phyloP scores from a whole-genome alignment of 495 filamentous ascomycete genomes.

The Hyaloscypha finlandica region DNA sequence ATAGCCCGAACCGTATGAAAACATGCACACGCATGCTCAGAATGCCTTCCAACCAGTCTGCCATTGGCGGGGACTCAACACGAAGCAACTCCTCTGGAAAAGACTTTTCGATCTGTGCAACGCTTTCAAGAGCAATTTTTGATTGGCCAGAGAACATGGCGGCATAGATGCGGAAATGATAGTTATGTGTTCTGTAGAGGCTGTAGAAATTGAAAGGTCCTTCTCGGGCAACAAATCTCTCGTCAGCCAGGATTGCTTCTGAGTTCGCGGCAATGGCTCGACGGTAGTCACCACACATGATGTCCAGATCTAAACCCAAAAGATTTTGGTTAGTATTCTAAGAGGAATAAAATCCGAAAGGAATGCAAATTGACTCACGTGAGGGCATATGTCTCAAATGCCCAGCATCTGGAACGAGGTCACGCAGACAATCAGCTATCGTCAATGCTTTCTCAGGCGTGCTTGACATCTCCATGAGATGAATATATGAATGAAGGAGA shows the following conservation, averaged over 20 bases:
- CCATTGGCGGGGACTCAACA: conserved; percentile 66
- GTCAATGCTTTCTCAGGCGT: conserved; percentile 59
- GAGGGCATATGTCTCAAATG: conserved; percentile 76
- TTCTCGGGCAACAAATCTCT: conserved; percentile 54
- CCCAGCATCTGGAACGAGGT: conserved; percentile 64
- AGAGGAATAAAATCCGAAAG: too few relatives aligned
- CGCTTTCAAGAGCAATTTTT: conserved; percentile 56
- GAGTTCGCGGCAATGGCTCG: conserved; percentile 61
- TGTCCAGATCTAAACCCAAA: conserved; percentile 50
- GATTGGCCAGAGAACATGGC: conserved; percentile 70
- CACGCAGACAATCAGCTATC: conserved; percentile 59
- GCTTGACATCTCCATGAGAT: conserved; percentile 72
- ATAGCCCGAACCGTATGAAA: conserved; percentile 65
- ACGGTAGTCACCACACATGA: conserved; percentile 67
- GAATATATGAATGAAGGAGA: conserved; percentile 69
- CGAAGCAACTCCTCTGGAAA: conserved; percentile 62
- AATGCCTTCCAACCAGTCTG: conserved; percentile 71
- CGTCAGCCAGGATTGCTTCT: conserved; percentile 63
- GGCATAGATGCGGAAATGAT: conserved; percentile 69
- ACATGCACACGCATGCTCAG: conserved; percentile 62
- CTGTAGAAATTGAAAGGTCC: conserved; percentile 65
- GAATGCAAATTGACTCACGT: conserved; percentile 26
- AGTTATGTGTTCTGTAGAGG: conserved; percentile 65
- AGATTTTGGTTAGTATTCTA: too few relatives aligned
- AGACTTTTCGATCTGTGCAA: conserved; percentile 48